A percentile compares a stretch with the other conserved stretches of the same genome.
Conservation (phyloP, 352 stramenopile genomes). For the Phytophthora litchii region DNA sequence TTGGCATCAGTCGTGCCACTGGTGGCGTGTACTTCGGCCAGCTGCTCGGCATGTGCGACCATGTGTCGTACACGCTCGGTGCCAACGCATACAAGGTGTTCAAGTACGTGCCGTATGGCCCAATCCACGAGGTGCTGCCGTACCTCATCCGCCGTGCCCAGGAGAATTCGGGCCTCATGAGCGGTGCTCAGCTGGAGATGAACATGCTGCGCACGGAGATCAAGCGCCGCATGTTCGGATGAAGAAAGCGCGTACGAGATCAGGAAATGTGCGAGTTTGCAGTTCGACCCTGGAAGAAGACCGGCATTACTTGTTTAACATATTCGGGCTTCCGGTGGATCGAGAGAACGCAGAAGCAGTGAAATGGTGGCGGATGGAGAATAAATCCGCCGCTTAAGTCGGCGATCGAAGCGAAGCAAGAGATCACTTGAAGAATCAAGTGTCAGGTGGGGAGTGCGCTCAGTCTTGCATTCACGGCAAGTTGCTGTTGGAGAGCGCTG, state of each 20-base stretch:
- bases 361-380: constrained; percentile 2
- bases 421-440: constrained; percentile 7
- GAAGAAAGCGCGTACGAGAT: constrained; percentile 5
- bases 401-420: constrained; percentile 20
- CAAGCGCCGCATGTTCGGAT: constrained; percentile 54
- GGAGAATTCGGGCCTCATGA: constrained; percentile 95
- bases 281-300: constrained; percentile 25
- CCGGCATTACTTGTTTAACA: constrained; percentile 27
- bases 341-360: constrained; percentile 19
- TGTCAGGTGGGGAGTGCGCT: neutral
- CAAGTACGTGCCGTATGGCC: constrained; percentile 98
- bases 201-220: constrained; percentile 72
- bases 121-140: constrained; percentile 96
- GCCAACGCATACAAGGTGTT: constrained; percentile 93
- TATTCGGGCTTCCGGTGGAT: constrained; percentile 14
- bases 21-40: constrained; percentile 96
- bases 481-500: constrained; percentile 2
- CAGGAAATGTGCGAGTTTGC: constrained; percentile 23
- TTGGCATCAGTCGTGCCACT: constrained; percentile 78
- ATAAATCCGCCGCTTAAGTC: constrained; percentile 3
- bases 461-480: neutral
- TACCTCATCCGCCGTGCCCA: constrained; percentile 97
- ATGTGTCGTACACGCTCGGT: constrained; percentile 96
- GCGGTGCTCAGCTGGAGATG: constrained; percentile 80
- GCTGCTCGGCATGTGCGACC: constrained; percentile 97